phyloP scores from a whole-genome alignment of 2,329 filamentous ascomycete genomes.

The Botrytis pseudocinerea region DNA sequence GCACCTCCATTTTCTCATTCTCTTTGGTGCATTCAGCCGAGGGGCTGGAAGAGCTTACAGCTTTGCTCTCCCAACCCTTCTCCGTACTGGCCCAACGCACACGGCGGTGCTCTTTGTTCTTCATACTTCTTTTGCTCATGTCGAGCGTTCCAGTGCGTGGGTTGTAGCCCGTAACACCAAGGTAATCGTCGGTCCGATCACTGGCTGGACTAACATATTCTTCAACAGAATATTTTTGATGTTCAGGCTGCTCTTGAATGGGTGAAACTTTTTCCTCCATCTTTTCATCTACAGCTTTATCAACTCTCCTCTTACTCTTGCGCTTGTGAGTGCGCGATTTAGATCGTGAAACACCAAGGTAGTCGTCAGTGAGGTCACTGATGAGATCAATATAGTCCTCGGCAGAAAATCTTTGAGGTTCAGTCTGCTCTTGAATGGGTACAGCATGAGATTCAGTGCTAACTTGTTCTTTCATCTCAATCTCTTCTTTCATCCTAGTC shows the following conservation, averaged over 20 bases:
- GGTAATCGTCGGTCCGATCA: constrained; percentile 4
- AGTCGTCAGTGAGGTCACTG: background rate
- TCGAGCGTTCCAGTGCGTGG: constrained; percentile 22
- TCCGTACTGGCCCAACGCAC: background rate
- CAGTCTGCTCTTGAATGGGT: background rate
- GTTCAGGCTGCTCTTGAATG: background rate
- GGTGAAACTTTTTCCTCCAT: background rate
- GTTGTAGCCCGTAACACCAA: constrained; percentile 24
- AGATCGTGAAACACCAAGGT: background rate
- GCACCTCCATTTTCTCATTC: background rate
- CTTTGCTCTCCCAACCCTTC: constrained; percentile 8
- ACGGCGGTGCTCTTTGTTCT: background rate
- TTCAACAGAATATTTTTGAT: background rate
- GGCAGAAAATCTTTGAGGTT: background rate
- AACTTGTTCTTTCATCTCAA: background rate
- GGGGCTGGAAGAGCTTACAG: background rate
- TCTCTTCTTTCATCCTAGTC: background rate
- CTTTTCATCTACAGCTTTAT: background rate
- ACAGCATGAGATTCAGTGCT: background rate
- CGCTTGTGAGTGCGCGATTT: background rate
- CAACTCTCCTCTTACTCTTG: background rate
- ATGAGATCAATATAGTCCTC: background rate
- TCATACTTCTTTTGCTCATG: background rate
- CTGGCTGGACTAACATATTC: background rate
- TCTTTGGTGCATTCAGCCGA: background rate